Conservation (phyloP, 1,284 basidiomycete species). For the Fomitopsis schrenkii region DNA sequence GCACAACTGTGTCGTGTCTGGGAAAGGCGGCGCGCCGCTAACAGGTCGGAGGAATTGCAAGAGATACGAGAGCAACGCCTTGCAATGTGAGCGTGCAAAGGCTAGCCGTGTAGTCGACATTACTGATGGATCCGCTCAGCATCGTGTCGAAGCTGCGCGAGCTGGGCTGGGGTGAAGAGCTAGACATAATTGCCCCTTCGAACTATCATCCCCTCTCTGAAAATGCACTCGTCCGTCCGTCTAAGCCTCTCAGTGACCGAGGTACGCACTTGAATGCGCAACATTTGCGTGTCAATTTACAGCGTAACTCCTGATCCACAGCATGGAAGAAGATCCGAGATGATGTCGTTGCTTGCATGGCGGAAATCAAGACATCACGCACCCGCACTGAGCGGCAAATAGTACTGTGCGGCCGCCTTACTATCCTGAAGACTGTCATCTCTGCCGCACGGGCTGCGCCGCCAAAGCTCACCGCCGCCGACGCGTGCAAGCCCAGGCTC, state of each 20-base stretch:
- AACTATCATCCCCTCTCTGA: background rate
- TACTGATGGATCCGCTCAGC: background rate
- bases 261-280: background rate
- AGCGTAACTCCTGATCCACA: background rate
- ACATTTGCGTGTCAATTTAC: background rate
- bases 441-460: background rate
- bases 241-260: conserved; percentile 1
- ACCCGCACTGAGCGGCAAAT: background rate
- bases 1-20: background rate
- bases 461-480: background rate
- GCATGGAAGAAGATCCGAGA: conserved; percentile 1
- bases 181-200: background rate
- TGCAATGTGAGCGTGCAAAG: background rate
- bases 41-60: background rate
- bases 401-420: background rate
- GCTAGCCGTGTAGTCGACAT: too few relatives aligned
- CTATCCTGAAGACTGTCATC: background rate
- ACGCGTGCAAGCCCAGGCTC: background rate
- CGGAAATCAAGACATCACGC: background rate
- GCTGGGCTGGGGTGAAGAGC: conserved; percentile 1
- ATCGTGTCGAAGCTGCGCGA: background rate
- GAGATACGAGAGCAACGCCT: background rate
- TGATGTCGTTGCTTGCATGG: background rate
- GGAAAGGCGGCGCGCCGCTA: background rate
- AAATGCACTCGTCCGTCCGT: background rate